Base-by-base conservation (phyloP, 2,329 filamentous ascomycete species). In the Sporothrix brunneoviolacea region DNA sequence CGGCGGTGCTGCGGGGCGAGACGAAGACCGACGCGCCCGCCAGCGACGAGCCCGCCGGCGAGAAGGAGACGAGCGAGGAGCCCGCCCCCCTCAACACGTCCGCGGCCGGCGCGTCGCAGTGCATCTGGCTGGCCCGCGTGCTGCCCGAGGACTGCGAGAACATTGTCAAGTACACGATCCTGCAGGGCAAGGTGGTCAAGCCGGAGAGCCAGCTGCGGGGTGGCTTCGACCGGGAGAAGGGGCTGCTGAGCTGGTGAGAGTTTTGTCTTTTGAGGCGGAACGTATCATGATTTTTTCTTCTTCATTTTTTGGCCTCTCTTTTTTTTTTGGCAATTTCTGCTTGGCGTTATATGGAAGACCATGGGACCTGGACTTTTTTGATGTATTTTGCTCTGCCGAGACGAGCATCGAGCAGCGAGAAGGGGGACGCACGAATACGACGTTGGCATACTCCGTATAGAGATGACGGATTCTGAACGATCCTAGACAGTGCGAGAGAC, bases 121-220 rank as follows among this genome's bases (percentile, higher is more conserved):
- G 91, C 55, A 94, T 96, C 59, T 96, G 91, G 91, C 74, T 96
- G 40, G 91, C 88, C 18, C 74, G 91, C 52, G 83, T 96, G 16
- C 70, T 73, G 62, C 91, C 91, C 0, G 86, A 94, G 69, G 89
- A 97, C 63, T 95, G 90, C 62, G 91, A 96, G 74, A 94, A 93
- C 56, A 81, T 98, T 54, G 81, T 98, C 38, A 78, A 82, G 62
- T 96, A 86, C 65, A 97, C 93, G 0, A 78, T 98, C 3, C 66
- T 97, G 61, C 86, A 95, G 71, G 93, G 93, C 21, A 97, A 96
- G 72, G 82, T 97, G 22, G 82, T 97, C 47, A 95, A 96, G 74
- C 88, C 91, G 1, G 85, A 84, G 63, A 77, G 76, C 50, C 91
- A 97, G 73, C 67, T 98, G 57, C 73, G 93, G 54, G 93, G 88